Base-by-base conservation (phyloP, 2,329 filamentous ascomycete species). In the Cercospora janseana region DNA sequence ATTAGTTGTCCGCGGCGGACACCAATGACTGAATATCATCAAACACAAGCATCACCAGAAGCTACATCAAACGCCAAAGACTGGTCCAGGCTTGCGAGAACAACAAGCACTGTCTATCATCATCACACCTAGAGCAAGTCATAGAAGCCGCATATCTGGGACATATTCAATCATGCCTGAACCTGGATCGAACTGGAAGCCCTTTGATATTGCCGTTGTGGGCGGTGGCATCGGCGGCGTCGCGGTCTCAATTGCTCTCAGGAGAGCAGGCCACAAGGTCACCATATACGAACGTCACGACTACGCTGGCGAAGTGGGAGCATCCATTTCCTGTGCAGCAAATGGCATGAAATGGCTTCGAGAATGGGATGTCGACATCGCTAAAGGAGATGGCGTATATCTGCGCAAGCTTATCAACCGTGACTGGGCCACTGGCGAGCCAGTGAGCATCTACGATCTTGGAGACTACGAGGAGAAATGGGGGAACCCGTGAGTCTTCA, bases 321-420 rank as follows among this genome's bases (percentile, higher is more conserved):
- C 82, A 0, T 85, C 82, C 0, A 76, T 86, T 0, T 83, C 79
- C 0, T 86, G 83, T 59, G 84, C 84, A 1, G 82, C 84, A 7
- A 87, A 87, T 59, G 84, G 83, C 6, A 84, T 83, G 1, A 75
- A 81, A 38, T 87, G 83, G 83, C 70, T 87, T 6, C 78, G 85
- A 54, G 81, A 85, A 64, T 87, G 84, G 84, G 72, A 72, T 0
- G 81, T 87, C 1, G 80, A 87, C 59, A 72, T 87, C 1, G 70
- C 70, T 10, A 81, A 80, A 60, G 84, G 83, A 6, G 79, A 85
- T 50, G 82, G 82, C 0, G 83, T 87, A 1, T 70, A 86, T 1
- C 69, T 87, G 41, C 75, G 75, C 66, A 82, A 82, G 60, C 74
- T 87, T 45, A 86, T 87, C 69, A 85, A 82, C 64, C 77, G 80